Evolutionary conservation across 2,329 filamentous ascomycete genomes (phyloP).

Genomic region (Macroventuria anomochaeta): DNA sequence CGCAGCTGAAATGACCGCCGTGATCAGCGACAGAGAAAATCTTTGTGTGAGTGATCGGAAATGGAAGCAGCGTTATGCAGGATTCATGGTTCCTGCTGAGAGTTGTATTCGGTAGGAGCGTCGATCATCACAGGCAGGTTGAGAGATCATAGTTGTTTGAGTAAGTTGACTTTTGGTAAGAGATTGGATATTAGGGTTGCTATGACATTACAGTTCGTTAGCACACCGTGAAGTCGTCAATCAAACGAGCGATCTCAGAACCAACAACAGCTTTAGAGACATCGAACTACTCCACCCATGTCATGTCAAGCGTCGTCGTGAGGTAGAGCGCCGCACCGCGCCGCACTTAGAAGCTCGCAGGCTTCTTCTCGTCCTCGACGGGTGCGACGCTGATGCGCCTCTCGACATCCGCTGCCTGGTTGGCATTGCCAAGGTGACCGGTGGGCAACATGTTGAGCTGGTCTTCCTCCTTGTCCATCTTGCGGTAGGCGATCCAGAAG

Average conservation of each 20-base stretch:
- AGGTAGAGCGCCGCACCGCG: too few species aligned
- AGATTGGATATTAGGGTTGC: conserved; percentile 9
- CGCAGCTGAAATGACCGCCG: too few species aligned
- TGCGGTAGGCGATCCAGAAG: conserved; percentile 44
- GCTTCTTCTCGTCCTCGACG: conserved; percentile 10
- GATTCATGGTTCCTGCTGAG: too few species aligned
- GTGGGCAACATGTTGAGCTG: conserved; percentile 48
- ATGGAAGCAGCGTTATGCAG: too few species aligned
- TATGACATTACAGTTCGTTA: conserved; percentile 10
- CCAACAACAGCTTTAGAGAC: background rate
- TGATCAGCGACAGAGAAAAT: background rate
- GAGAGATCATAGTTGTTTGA: background rate
- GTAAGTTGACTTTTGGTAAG: background rate
- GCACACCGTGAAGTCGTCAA: background rate
- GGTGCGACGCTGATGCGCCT: conserved; percentile 25
- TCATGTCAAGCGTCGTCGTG: too few species aligned
- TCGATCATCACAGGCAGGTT: background rate
- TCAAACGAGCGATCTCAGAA: background rate
- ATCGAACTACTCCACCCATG: background rate
- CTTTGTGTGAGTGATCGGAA: too few species aligned
- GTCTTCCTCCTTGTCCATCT: conserved; percentile 46
- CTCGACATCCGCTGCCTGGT: conserved; percentile 42
- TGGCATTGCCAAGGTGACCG: conserved; percentile 41
- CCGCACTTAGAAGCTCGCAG: background rate
- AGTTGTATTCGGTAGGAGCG: too few species aligned